Percentiles rank a stretch among this genome's conserved stretches.
Evolutionary conservation across 768 basidiomycete genomes (phyloP).

Genomic region (Podaxis carcinomalis): DNA sequence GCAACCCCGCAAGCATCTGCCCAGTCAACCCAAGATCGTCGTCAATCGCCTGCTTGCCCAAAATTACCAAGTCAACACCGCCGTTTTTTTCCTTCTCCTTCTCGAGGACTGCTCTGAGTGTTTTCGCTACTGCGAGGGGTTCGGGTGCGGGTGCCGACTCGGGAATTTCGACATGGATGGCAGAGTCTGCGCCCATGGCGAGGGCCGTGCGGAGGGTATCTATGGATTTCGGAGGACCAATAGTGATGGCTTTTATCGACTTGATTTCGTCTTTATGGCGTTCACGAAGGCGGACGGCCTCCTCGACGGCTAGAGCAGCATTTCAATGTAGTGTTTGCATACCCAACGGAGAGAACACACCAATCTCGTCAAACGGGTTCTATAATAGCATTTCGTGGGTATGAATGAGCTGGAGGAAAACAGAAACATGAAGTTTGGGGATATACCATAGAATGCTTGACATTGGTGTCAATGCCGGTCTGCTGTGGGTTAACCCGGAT

Average conservation of each 20-base stretch:
- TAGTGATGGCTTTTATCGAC: conserved; percentile 89
- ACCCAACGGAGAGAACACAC: conserved; percentile 32
- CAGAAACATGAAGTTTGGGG: background rate
- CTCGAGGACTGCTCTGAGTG: conserved; percentile 72
- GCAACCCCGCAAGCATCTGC: conserved; percentile 92
- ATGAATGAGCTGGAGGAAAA: background rate
- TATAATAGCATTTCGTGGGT: conserved; percentile 23
- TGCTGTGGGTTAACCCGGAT: conserved; percentile 95
- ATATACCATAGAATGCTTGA: conserved; percentile 97
- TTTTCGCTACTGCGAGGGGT: conserved; percentile 87
- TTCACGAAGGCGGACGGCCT: conserved; percentile 93
- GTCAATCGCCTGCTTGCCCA: conserved; percentile 98
- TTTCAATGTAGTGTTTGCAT: background rate
- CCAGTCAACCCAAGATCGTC: conserved; percentile 95
- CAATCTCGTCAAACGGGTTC: conserved; percentile 99
- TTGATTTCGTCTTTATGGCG: conserved; percentile 70
- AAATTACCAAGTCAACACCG: conserved; percentile 80
- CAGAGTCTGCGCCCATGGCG: conserved; percentile 96
- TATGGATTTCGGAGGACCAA: conserved; percentile 84
- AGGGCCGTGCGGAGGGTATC: conserved; percentile 95
- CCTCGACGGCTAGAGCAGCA: conserved; percentile 76
- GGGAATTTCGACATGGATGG: conserved; percentile 83
- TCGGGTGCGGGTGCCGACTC: conserved; percentile 75
- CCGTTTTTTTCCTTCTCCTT: conserved; percentile 43
- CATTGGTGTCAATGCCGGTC: conserved; percentile 93